Evolutionary conservation across 2,329 filamentous ascomycete species (phyloP), one percentile per base, ranked within the genome.

Genomic region (Cercospora canescens): DNA sequence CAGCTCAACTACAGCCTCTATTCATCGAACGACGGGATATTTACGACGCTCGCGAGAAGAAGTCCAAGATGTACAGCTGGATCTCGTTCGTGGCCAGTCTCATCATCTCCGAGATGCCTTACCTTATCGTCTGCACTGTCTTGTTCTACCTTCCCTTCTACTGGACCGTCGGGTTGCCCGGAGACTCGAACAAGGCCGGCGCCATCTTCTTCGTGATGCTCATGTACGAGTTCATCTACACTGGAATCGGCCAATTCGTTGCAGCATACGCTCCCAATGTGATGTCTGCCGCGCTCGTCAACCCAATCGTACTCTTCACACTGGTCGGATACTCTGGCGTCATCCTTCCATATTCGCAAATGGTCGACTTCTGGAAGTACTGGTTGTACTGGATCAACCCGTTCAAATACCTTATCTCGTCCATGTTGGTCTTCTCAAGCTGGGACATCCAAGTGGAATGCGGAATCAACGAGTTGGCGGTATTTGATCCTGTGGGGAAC

Each of bases 21-120:
- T 88, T 88, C 75, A 79, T 86, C 60, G 85, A 85, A 5, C 85
- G 87, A 70, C 83, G 86, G 30, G 81, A 85, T 11, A 79, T 88
- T 8, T 88, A 87, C 75, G 86, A 88, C 75, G 83, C 81, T 4
- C 85, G 86, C 59, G 86, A 88, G 74, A 82, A 86, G 35, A 85
- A 89, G 1, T 87, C 84, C 75, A 91, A 92, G 73, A 84, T 88
- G 1, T 94, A 93, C 79, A 91, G 88, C 1, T 93, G 91, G 91
- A 83, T 86, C 68, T 87, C 85, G 0, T 93, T 93, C 77, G 85
- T 92, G 75, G 80, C 89, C 1, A 86, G 88, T 72, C 90, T 91
- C 71, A 86, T 93, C 66, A 64, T 91, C 3, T 88, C 90, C 54
- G 91, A 93, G 76, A 82, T 93, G 1, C 89, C 90, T 0, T 93